Evolutionary conservation across 1,284 basidiomycete species (phyloP), one percentile per base, ranked within the genome.

Genomic region (Apiotrichum mycotoxinovorans): DNA sequence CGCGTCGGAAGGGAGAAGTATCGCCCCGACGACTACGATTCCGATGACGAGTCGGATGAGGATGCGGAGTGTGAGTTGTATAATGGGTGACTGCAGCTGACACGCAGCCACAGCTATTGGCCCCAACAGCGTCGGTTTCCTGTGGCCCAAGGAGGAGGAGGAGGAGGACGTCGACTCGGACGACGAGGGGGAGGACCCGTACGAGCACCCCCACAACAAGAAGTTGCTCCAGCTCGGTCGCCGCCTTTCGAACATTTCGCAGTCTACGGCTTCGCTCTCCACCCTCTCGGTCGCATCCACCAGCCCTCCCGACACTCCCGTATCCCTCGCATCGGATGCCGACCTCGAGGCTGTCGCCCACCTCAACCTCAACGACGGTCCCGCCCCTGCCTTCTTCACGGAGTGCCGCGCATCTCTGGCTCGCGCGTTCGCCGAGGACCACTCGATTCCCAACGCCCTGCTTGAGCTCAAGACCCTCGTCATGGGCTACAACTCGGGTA

Each of bases 1-100:
- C 81, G 90, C 53, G 79, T 98, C 44, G 91, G 75, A 77, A 81
- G 58, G 85, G 81, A 85, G 66, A 85, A 88, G 66, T 88, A 89
- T 52, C 82, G 86, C 60, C 86, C 85, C 47, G 87, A 90, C 65
- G 86, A 84, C 37, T 85, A 82, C 51, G 83, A 83, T 27, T 81
- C 82, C 4, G 83, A 83, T 22, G 79, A 80, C 4, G 78, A 79
- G 79, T 80, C 78, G 37, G 77, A 77, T 4, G 70, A 73, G 45
- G 75, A 75, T 15, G 78, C 75, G 17, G 54, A 62, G 61, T 41
- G 62, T 61, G 62, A 44, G 46, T 48, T 20, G 30, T 30, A n/a
- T 11, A 1, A 20, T 44, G 7, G 14, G 11, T n/a, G 18, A 12
- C n/a, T 2, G 11, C 54, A 51, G 37, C 30, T 48, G 5, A 26